Evolutionary conservation across 306 rosid species (phyloP).

Genomic region (Inga laurina): DNA sequence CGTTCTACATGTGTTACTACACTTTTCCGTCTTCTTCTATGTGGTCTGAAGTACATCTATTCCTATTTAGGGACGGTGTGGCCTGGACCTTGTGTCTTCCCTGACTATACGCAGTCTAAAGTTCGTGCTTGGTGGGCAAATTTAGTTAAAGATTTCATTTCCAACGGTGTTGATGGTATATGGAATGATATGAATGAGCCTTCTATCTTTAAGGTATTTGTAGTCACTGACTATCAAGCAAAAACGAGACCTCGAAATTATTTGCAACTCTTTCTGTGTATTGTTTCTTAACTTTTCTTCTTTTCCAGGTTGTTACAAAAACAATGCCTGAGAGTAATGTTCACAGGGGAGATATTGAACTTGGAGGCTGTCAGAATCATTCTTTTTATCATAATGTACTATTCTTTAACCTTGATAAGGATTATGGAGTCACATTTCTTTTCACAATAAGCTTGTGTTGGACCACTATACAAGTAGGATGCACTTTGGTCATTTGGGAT

Average conservation of each 20-base stretch:
- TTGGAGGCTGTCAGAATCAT: slow-evolving; percentile 88
- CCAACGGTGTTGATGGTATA: slow-evolving; percentile 91
- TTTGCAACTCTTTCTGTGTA: slow-evolving; percentile 19
- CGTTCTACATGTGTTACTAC: slow-evolving; percentile 4
- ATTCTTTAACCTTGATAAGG: slow-evolving; percentile 34
- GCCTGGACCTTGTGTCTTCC: slow-evolving; percentile 97
- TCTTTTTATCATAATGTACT: slow-evolving; percentile 88
- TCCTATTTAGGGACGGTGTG: slow-evolving; percentile 72
- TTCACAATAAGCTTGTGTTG: slow-evolving; percentile 20
- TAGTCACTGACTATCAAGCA: background rate
- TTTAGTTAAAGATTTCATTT: slow-evolving; percentile 76
- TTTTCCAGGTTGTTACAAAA: slow-evolving; percentile 73
- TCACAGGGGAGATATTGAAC: slow-evolving; percentile 87
- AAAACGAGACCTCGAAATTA: slow-evolving; percentile 5
- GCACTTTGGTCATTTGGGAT: slow-evolving; percentile 23
- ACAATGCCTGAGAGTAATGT: slow-evolving; percentile 91
- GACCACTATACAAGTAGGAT: slow-evolving; percentile 19
- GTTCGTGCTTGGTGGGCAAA: slow-evolving; percentile 89
- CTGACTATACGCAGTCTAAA: slow-evolving; percentile 85
- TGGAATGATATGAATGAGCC: slow-evolving; percentile 99
- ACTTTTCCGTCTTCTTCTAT: slow-evolving; percentile 11
- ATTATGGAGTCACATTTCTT: background rate
- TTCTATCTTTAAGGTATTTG: slow-evolving; percentile 75
- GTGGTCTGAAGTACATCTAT: slow-evolving; percentile 25
- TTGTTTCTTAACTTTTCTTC: slow-evolving; percentile 8